Percentiles rank a stretch among this genome's conserved stretches.
phyloP scores from a whole-genome alignment of 2,329 filamentous ascomycete genomes.

The Fusarium agapanthi region DNA sequence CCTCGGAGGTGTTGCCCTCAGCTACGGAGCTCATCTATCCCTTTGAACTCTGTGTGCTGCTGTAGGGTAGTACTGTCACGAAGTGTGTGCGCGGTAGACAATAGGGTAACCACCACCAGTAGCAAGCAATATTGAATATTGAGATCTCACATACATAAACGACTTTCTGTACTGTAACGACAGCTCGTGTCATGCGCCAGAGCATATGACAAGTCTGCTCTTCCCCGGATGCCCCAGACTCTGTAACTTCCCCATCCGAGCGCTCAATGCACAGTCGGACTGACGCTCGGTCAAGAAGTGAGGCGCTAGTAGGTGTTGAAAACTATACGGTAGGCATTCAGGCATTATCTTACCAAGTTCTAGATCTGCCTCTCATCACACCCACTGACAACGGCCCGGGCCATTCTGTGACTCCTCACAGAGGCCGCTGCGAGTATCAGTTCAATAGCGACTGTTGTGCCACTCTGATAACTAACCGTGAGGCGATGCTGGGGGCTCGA shows the following conservation, averaged over 20 bases:
- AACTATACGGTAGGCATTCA: not conserved
- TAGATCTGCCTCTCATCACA: constrained; percentile 19
- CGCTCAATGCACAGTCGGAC: not conserved
- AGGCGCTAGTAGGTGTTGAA: constrained; percentile 2
- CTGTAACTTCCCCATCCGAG: constrained; percentile 12
- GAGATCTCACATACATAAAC: not conserved
- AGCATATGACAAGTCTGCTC: constrained; percentile 17
- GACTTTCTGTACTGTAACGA: not conserved
- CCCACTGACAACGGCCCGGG: constrained; percentile 22
- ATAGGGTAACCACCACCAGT: constrained; percentile 18
- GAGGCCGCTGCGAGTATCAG: not conserved
- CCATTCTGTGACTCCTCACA: constrained; percentile 21
- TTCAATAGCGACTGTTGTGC: not conserved
- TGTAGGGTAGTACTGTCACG: not conserved
- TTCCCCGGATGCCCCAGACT: not conserved
- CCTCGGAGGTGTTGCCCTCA: constrained; percentile 1
- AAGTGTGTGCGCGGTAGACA: not conserved
- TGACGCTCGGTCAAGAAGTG: not conserved
- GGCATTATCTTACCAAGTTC: constrained; percentile 24
- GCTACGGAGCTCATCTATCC: constrained; percentile 10
- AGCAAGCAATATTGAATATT: not conserved
- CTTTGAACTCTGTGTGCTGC: not conserved
- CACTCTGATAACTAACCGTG: not conserved
- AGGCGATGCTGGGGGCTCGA: not conserved
- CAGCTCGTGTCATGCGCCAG: constrained; percentile 10